These are phyloP conservation scores for Gigaspora rosea DNA, from an alignment of 192 early-diverging fungal species.

Conservation along the genomic window DNA sequence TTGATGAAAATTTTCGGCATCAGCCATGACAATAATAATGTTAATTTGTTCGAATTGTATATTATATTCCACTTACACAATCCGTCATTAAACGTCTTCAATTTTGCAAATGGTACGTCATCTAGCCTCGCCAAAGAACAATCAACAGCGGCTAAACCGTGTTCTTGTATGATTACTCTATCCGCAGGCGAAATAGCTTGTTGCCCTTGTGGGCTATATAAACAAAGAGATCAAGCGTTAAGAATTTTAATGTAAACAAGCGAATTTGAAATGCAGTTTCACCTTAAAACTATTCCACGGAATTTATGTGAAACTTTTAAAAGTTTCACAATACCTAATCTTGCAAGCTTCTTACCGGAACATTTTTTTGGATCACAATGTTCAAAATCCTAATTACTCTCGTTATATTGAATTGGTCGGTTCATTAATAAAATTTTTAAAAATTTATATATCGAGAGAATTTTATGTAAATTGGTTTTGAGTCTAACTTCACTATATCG, in stretches of 20 bases:
- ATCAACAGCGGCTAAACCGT: slow-evolving; percentile 92
- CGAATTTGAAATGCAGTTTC: slow-evolving; percentile 13
- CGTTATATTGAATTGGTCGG: too few relatives aligned
- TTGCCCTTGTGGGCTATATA: slow-evolving; percentile 74
- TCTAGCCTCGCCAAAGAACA: slow-evolving; percentile 96
- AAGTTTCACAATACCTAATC: slow-evolving; percentile 75
- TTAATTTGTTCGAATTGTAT: not conserved
- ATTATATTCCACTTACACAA: slow-evolving; percentile 56
- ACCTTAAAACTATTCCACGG: slow-evolving; percentile 86
- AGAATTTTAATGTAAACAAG: not conserved
- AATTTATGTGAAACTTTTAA: slow-evolving; percentile 85
- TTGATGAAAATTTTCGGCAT: too few relatives aligned
- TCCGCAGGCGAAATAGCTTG: slow-evolving; percentile 89
- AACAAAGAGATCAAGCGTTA: not conserved
- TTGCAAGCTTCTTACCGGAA: slow-evolving; percentile 87
- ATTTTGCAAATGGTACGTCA: slow-evolving; percentile 92
- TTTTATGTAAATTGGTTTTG: too few relatives aligned
- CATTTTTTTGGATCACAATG: slow-evolving; percentile 99
- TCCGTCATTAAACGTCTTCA: slow-evolving; percentile 82
- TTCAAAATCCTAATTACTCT: slow-evolving; percentile 79
- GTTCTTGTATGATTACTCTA: slow-evolving; percentile 66
- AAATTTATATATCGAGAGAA: too few relatives aligned
- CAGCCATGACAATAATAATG: not conserved
- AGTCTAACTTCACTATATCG: too few relatives aligned
- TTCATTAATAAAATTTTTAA: too few relatives aligned